These are phyloP conservation scores for Deuterostichococcus epilithicus DNA, from an alignment of 139 green algal genomes.

Conservation along the genomic window DNA sequence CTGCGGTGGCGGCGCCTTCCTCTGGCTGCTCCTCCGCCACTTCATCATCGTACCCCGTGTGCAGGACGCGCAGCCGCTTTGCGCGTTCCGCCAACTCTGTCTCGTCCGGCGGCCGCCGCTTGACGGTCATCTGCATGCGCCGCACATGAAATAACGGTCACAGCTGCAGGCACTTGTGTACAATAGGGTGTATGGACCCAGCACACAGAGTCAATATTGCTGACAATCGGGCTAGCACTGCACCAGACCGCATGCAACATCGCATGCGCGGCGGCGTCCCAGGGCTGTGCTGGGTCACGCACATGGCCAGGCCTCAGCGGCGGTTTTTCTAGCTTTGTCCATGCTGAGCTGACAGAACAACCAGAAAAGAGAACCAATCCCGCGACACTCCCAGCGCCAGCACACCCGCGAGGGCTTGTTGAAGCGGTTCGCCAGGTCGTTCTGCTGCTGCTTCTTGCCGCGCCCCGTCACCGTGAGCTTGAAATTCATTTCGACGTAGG, in stretches of 20 bases:
- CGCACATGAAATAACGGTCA: neutral
- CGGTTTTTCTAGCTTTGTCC: constrained; percentile 1
- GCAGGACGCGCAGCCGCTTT: neutral
- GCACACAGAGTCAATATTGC: too few species aligned
- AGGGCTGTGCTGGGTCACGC: neutral
- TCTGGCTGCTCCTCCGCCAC: neutral
- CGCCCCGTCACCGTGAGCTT: constrained; percentile 11
- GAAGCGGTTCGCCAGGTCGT: constrained; percentile 1
- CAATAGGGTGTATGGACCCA: too few species aligned
- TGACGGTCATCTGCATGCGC: neutral
- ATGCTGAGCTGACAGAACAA: constrained; percentile 6
- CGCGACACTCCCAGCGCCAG: neutral
- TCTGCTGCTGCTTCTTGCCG: constrained; percentile 1
- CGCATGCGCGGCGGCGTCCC: constrained; percentile 1
- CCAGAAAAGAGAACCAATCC: too few species aligned
- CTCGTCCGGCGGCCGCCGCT: neutral
- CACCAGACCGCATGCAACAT: neutral
- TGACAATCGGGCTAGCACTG: too few species aligned
- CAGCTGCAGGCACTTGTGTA: too few species aligned
- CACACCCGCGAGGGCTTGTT: neutral
- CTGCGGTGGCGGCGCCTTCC: neutral
- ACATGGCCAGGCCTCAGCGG: neutral
- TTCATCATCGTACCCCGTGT: neutral
- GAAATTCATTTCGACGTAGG: constrained; percentile 30
- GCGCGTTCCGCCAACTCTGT: neutral